Evolutionary conservation across 768 basidiomycete genomes (phyloP).

Genomic region (Royoungia palumana): DNA sequence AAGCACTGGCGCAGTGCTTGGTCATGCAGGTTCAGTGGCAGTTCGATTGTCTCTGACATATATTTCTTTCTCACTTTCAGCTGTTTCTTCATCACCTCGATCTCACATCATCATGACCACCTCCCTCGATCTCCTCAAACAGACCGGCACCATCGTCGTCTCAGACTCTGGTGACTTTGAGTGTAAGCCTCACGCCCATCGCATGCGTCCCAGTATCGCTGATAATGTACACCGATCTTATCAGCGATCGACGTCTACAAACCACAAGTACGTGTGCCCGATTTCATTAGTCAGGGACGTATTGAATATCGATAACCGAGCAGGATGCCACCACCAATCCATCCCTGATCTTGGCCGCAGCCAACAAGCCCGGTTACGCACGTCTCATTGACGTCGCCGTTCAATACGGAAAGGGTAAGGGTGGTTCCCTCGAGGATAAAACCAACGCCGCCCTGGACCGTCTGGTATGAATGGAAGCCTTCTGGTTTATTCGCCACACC

Average conservation of each 20-base stretch:
- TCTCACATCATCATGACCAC: conserved; percentile 59
- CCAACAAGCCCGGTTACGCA: conserved; percentile 84
- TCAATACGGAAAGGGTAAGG: conserved; percentile 73
- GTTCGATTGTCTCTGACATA: too few species aligned
- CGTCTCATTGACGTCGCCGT: conserved; percentile 77
- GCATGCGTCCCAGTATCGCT: conserved; percentile 16
- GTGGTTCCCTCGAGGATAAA: conserved; percentile 72
- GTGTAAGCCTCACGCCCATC: conserved; percentile 38
- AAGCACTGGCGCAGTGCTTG: background rate
- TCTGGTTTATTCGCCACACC: conserved; percentile 8
- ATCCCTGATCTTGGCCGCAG: conserved; percentile 88
- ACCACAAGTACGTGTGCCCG: conserved; percentile 61
- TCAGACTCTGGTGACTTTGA: conserved; percentile 98
- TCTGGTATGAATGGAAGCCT: conserved; percentile 54
- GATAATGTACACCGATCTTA: conserved; percentile 25
- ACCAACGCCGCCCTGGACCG: conserved; percentile 82
- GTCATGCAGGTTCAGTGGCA: conserved; percentile 4
- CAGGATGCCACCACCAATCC: conserved; percentile 99
- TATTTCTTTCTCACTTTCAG: conserved; percentile 10
- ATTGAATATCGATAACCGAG: conserved; percentile 10
- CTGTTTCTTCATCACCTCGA: conserved; percentile 2
- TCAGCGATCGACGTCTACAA: conserved; percentile 94
- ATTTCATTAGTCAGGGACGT: conserved; percentile 9
- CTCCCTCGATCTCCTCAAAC: conserved; percentile 81
- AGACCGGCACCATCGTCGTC: conserved; percentile 93